Conservation (phyloP, 441 rosid species). For the Dalechampia spathulata region DNA sequence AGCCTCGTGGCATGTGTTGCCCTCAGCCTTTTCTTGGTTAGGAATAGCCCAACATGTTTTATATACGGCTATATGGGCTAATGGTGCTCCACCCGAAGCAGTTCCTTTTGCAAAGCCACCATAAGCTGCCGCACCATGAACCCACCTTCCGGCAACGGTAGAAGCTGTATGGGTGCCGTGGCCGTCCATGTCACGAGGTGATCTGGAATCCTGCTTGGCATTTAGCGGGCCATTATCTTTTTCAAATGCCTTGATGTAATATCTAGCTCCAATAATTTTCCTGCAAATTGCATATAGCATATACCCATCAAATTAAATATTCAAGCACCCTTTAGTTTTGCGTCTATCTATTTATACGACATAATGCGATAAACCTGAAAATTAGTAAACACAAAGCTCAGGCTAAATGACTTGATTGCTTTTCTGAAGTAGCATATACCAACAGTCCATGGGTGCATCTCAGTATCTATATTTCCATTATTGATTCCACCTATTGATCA, state of each 20-base stretch:
- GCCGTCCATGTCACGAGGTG: conserved; percentile 75
- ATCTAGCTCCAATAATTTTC: conserved; percentile 62
- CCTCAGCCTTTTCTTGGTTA: conserved; percentile 22
- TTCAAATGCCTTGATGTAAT: conserved; percentile 55
- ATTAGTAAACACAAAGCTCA: neutral
- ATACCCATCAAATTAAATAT: no score
- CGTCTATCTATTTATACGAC: no score
- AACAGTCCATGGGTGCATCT: no score
- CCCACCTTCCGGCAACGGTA: conserved; percentile 47
- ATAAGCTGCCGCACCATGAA: conserved; percentile 31
- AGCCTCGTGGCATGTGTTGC: conserved; percentile 41
- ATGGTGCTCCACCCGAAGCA: conserved; percentile 69
- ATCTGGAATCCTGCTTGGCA: conserved; percentile 42
- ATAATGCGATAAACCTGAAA: neutral
- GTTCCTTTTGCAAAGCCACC: conserved; percentile 73
- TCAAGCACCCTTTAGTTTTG: no score
- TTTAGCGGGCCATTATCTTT: conserved; percentile 32
- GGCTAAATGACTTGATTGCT: no score
- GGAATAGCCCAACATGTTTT: conserved; percentile 82
- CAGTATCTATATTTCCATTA: no score
- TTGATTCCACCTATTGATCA: no score
- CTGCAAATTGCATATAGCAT: no score
- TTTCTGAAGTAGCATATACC: no score
- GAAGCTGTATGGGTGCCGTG: conserved; percentile 90
- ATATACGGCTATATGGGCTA: conserved; percentile 67